A percentile compares a stretch with the other conserved stretches of the same genome.
Conservation (phyloP, 257 asterid genomes). For the Rehmannia glutinosa region DNA sequence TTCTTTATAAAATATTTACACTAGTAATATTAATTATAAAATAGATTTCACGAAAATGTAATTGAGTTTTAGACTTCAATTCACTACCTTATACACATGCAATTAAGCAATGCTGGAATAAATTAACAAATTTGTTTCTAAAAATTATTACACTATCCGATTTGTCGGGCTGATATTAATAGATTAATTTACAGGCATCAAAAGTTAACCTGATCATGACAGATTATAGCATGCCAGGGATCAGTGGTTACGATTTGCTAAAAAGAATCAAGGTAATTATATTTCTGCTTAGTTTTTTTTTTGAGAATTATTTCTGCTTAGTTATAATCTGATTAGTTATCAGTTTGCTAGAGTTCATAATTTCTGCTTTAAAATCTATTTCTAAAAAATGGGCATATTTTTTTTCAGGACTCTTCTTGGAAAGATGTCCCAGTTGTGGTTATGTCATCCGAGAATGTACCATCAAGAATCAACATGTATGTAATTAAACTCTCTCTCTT, state of each 20-base stretch:
- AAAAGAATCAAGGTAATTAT: conserved; percentile 50
- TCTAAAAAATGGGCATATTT: not conserved
- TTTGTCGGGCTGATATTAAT: not conserved
- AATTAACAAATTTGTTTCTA: too few relatives aligned
- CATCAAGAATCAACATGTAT: conserved; percentile 55
- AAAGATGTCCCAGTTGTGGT: conserved; percentile 58
- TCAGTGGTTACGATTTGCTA: conserved; percentile 59
- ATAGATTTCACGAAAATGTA: not conserved
- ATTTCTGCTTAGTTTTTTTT: too few relatives aligned
- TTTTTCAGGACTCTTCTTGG: conserved; percentile 47
- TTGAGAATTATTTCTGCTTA: too few relatives aligned
- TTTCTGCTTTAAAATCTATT: too few relatives aligned
- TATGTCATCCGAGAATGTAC: conserved; percentile 62
- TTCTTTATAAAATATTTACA: not conserved
- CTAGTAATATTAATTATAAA: not conserved
- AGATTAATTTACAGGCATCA: conserved; percentile 31
- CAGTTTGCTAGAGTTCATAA: too few relatives aligned
- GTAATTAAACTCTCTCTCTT: not conserved
- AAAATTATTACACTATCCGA: not conserved
- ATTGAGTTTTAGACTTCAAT: too few relatives aligned
- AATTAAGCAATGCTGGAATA: too few relatives aligned
- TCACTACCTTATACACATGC: too few relatives aligned
- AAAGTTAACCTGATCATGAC: conserved; percentile 59
- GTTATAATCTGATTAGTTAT: too few relatives aligned
- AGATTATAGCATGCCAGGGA: conserved; percentile 73